Percentiles rank a stretch among this genome's conserved stretches.
These are phyloP conservation scores for Yamadazyma dushanensis DNA, from an alignment of 1,139 yeast species.

Conservation along the genomic window DNA sequence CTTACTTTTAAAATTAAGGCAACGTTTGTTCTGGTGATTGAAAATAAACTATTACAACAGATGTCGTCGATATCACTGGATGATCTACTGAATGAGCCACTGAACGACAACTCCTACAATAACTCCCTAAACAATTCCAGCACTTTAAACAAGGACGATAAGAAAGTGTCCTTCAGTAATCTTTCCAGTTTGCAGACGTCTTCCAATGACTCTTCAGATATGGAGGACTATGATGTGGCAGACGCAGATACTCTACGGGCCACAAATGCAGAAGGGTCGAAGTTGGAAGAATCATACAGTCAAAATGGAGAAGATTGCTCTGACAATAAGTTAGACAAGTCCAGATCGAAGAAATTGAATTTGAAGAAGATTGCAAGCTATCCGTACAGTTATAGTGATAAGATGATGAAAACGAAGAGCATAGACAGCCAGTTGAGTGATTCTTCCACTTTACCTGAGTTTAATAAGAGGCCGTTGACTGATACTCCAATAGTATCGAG, in stretches of 20 bases:
- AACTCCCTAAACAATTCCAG: constrained; percentile 5
- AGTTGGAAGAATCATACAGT: too few species aligned
- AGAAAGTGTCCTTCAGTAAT: constrained; percentile 14
- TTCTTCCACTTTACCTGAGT: constrained; percentile 48
- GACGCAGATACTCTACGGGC: constrained; percentile 1
- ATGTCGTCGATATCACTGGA: constrained; percentile 11
- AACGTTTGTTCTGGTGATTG: background rate
- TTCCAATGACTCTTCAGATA: constrained; percentile 15
- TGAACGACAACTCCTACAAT: constrained; percentile 2
- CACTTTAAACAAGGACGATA: constrained; percentile 6
- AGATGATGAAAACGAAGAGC: constrained; percentile 26
- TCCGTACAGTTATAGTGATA: constrained; percentile 21
- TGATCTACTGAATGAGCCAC: constrained; percentile 3
- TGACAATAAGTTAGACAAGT: background rate
- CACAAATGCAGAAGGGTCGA: background rate
- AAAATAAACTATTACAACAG: background rate
- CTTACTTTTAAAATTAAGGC: background rate
- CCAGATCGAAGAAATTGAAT: background rate
- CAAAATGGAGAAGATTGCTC: too few species aligned
- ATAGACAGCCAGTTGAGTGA: constrained; percentile 29
- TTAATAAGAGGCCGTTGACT: constrained; percentile 67
- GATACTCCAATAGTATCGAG: constrained; percentile 69
- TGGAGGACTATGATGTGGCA: constrained; percentile 11
- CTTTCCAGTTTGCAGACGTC: constrained; percentile 14
- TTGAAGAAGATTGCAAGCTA: constrained; percentile 17